Percentiles rank a stretch among this genome's conserved stretches.
phyloP scores from a whole-genome alignment of 179 eudicot genomes.

The Carnegiea gigantea region DNA sequence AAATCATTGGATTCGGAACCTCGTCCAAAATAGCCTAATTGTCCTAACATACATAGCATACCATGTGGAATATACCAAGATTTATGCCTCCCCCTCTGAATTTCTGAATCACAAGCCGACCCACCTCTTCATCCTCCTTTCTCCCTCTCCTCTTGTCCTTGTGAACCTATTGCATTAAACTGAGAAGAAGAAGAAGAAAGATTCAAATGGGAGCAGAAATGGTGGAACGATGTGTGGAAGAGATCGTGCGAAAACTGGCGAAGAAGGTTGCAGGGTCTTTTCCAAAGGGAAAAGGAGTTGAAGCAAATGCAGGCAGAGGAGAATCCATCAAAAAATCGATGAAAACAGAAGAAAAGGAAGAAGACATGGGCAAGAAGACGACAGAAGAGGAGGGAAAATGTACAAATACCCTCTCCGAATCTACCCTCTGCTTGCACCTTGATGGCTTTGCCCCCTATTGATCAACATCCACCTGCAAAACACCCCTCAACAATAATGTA shows the following conservation, averaged over 20 bases:
- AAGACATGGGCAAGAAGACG: constrained; percentile 2
- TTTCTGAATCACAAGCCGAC: not conserved
- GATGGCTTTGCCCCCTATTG: constrained; percentile 53
- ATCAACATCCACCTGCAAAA: not conserved
- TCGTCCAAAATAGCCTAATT: not conserved
- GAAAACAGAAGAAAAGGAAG: not conserved
- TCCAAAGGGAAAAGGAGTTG: constrained; percentile 18
- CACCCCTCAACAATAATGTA: too few species aligned
- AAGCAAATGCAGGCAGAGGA: constrained; percentile 13
- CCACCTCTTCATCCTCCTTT: not conserved
- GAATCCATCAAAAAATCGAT: not conserved
- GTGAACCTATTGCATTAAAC: not conserved
- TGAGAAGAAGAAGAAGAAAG: not conserved
- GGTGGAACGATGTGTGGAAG: constrained; percentile 39
- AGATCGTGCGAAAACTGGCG: constrained; percentile 34
- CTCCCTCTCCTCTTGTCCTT: not conserved
- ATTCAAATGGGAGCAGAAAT: constrained; percentile 28
- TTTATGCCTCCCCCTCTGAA: not conserved
- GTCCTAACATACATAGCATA: not conserved
- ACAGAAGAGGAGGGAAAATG: not conserved
- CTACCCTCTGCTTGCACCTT: constrained; percentile 49
- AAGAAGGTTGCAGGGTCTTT: constrained; percentile 28
- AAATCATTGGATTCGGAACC: not conserved
- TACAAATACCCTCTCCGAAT: constrained; percentile 34
- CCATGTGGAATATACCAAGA: constrained; percentile 22